Conservation (phyloP, 2,329 filamentous ascomycete genomes). For the Pseudovirgaria hyperparasitica region DNA sequence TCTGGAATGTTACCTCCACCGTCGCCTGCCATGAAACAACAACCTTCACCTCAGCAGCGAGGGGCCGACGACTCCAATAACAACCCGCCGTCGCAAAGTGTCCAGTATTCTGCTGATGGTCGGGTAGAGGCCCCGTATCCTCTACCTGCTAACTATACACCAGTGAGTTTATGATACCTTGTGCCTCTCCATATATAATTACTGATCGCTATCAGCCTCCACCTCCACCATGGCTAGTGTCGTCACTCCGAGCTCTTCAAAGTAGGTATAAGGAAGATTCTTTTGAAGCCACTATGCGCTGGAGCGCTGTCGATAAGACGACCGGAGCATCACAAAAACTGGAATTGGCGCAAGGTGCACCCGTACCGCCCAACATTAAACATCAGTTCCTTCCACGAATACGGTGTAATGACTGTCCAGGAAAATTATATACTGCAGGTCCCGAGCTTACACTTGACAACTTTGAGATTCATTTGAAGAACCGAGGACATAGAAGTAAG, state of each 20-base stretch:
- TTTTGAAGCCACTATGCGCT: constrained; percentile 87
- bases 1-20: constrained; percentile 44
- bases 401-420: constrained; percentile 80
- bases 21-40: constrained; percentile 29
- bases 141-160: constrained; percentile 43
- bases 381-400: constrained; percentile 83
- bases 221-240: constrained; percentile 72
- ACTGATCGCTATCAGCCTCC: constrained; percentile 43
- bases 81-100: no score
- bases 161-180: constrained; percentile 40
- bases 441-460: constrained; percentile 76
- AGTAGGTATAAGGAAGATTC: constrained; percentile 62
- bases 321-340: constrained; percentile 51
- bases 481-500: constrained; percentile 50
- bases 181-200: constrained; percentile 1
- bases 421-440: constrained; percentile 85
- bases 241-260: constrained; percentile 60
- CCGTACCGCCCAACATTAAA: constrained; percentile 51
- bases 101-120: constrained; percentile 35
- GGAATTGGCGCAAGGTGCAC: constrained; percentile 33
- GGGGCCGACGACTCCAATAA: no score
- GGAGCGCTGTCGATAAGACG: constrained; percentile 62
- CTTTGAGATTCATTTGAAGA: constrained; percentile 86
- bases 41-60: constrained; percentile 23
- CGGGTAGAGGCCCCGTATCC: constrained; percentile 54